A percentile compares a stretch with the other conserved stretches of the same genome.
phyloP scores from a whole-genome alignment of 176 grass and related monocot species.

The Carex kokanica region DNA sequence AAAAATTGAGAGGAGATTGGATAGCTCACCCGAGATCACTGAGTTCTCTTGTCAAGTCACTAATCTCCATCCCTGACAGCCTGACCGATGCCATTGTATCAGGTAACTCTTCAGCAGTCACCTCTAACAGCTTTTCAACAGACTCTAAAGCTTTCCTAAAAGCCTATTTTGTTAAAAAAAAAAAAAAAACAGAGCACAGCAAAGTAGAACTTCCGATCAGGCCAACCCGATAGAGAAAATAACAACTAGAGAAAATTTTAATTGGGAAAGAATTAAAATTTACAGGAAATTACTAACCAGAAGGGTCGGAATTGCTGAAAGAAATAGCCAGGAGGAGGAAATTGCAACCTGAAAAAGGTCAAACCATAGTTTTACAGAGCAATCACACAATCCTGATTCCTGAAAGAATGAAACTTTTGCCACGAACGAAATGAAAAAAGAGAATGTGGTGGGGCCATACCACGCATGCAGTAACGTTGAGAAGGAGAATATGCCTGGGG shows the following conservation, averaged over 20 bases:
- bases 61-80: slow-evolving; percentile 54
- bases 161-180: slow-evolving; percentile 35
- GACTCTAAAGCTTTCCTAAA: slow-evolving; percentile 54
- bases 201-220: background rate
- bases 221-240: background rate
- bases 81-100: slow-evolving; percentile 67
- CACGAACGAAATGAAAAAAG: background rate
- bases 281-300: slow-evolving; percentile 33
- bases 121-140: slow-evolving; percentile 51
- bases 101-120: slow-evolving; percentile 49
- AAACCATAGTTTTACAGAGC: slow-evolving; percentile 7
- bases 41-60: slow-evolving; percentile 63
- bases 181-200: background rate
- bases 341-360: slow-evolving; percentile 45
- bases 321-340: slow-evolving; percentile 43
- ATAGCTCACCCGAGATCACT: slow-evolving; percentile 52
- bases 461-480: slow-evolving; percentile 48
- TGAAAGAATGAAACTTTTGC: background rate
- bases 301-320: slow-evolving; percentile 53
- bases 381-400: background rate
- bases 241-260: background rate
- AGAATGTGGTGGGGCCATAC: slow-evolving; percentile 22
- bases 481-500: slow-evolving; percentile 31
- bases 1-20: slow-evolving; percentile 7
- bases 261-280: background rate